Conservation (phyloP, 2,329 filamentous ascomycete genomes). For the Aspergillus bombycis region DNA sequence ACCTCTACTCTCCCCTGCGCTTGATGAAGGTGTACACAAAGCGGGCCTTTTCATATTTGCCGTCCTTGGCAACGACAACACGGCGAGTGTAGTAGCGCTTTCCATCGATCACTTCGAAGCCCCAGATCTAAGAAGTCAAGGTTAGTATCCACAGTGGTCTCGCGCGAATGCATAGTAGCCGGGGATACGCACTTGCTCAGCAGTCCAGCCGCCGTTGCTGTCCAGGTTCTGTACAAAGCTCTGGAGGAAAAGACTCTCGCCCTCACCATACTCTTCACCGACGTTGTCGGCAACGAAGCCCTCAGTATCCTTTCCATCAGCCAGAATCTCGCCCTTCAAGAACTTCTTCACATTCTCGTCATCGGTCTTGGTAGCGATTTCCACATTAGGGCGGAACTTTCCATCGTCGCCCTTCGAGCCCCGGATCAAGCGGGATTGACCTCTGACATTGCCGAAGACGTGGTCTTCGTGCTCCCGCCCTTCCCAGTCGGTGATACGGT, state of each 20-base stretch:
- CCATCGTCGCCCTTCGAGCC: conserved; percentile 39
- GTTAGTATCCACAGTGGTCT: conserved; percentile 11
- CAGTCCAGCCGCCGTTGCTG: conserved; percentile 55
- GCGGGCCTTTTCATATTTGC: conserved; percentile 39
- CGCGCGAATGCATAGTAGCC: not conserved
- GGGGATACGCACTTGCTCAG: conserved; percentile 50
- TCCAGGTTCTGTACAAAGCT: conserved; percentile 53
- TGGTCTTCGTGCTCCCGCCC: conserved; percentile 72
- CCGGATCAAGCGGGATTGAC: conserved; percentile 58
- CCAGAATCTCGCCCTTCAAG: conserved; percentile 43
- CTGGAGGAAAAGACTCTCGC: conserved; percentile 51
- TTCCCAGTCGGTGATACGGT: conserved; percentile 59
- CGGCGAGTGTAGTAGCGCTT: conserved; percentile 47
- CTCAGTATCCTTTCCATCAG: conserved; percentile 60
- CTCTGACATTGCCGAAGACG: conserved; percentile 75
- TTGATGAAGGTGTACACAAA: conserved; percentile 45
- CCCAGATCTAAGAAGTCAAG: conserved; percentile 43
- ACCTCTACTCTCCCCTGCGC: not conserved
- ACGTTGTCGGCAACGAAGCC: conserved; percentile 62
- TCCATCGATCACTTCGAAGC: conserved; percentile 48
- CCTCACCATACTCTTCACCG: conserved; percentile 47
- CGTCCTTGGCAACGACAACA: conserved; percentile 44
- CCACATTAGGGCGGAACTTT: conserved; percentile 38
- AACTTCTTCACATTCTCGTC: conserved; percentile 44
- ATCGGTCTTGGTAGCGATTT: conserved; percentile 43